These are phyloP conservation scores for Penicillium pancosmium DNA, from an alignment of 495 filamentous ascomycete species.

Conservation along the genomic window DNA sequence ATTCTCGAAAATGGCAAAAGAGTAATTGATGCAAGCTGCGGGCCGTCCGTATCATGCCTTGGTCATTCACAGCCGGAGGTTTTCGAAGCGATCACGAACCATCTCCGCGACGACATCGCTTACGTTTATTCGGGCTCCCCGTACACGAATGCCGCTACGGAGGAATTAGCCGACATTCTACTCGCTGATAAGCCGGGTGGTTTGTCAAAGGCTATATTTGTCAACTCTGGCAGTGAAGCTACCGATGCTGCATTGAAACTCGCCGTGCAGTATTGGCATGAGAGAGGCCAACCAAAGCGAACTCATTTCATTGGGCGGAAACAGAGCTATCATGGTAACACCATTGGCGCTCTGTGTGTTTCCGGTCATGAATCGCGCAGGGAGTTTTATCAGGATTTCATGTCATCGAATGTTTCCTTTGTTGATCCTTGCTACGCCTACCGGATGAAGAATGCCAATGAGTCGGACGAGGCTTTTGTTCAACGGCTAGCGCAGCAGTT, in stretches of 20 bases:
- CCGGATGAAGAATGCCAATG: conserved; percentile 30
- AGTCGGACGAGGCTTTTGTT: conserved; percentile 40
- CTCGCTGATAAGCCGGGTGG: conserved; percentile 30
- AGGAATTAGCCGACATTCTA: conserved; percentile 33
- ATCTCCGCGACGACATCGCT: conserved; percentile 21
- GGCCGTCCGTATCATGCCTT: conserved; percentile 36
- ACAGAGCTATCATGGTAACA: conserved; percentile 69
- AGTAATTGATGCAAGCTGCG: conserved; percentile 53
- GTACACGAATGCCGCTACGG: conserved; percentile 23
- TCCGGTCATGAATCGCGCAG: conserved; percentile 35
- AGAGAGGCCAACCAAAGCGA: conserved; percentile 37
- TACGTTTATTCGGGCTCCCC: conserved; percentile 19
- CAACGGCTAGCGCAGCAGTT: conserved; percentile 53
- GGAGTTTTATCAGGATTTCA: conserved; percentile 33
- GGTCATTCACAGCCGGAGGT: conserved; percentile 30
- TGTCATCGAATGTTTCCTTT: conserved; percentile 33
- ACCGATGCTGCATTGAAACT: conserved; percentile 62
- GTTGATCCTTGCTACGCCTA: conserved; percentile 46
- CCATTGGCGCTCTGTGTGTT: conserved; percentile 58
- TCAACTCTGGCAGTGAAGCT: conserved; percentile 51
- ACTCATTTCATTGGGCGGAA: conserved; percentile 60
- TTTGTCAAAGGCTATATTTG: conserved; percentile 34
- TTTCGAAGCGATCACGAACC: conserved; percentile 16
- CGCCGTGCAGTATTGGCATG: conserved; percentile 45
- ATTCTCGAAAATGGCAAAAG: conserved; percentile 49